Evolutionary conservation across 1,284 basidiomycete genomes (phyloP).

Genomic region (Fistulinella cinereoalba): DNA sequence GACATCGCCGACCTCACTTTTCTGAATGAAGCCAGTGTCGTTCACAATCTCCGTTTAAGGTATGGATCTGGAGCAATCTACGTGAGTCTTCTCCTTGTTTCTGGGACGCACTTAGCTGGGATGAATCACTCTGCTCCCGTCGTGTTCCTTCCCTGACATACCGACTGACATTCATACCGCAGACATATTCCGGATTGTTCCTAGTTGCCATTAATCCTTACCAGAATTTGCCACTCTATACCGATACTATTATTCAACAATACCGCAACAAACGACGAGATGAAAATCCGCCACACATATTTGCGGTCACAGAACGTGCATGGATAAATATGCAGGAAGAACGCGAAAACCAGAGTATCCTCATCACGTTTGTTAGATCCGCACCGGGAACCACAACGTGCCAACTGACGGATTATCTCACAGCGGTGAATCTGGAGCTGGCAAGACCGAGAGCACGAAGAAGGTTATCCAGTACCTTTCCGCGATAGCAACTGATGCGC

Average conservation of each 20-base stretch:
- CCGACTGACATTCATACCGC: no score
- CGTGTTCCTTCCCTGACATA: no score
- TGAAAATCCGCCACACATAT: slow-evolving; percentile 96
- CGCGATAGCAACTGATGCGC: slow-evolving; percentile 87
- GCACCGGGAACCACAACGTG: no score
- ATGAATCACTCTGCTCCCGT: no score
- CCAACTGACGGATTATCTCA: no score
- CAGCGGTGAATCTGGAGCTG: slow-evolving; percentile 75
- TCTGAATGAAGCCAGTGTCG: slow-evolving; percentile 97
- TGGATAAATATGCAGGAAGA: slow-evolving; percentile 98
- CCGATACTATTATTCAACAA: slow-evolving; percentile 95
- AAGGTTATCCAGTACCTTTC: slow-evolving; percentile 99
- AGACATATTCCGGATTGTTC: slow-evolving; percentile 98
- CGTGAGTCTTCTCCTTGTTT: slow-evolving; percentile 58
- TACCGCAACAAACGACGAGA: slow-evolving; percentile 92
- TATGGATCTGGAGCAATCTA: slow-evolving; percentile 95
- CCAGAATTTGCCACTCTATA: slow-evolving; percentile 90
- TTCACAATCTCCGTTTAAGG: slow-evolving; percentile 91
- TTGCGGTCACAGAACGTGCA: slow-evolving; percentile 99
- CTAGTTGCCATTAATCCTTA: slow-evolving; percentile 99
- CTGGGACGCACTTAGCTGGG: slow-evolving; percentile 95
- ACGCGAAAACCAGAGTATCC: slow-evolving; percentile 95
- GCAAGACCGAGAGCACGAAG: slow-evolving; percentile 99
- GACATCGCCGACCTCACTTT: slow-evolving; percentile 99
- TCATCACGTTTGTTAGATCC: no score